A percentile compares a stretch with the other conserved stretches of the same genome.
These are phyloP conservation scores for Cunninghamia lanceolata DNA, from an alignment of 75 land plant genomes.

Conservation along the genomic window DNA sequence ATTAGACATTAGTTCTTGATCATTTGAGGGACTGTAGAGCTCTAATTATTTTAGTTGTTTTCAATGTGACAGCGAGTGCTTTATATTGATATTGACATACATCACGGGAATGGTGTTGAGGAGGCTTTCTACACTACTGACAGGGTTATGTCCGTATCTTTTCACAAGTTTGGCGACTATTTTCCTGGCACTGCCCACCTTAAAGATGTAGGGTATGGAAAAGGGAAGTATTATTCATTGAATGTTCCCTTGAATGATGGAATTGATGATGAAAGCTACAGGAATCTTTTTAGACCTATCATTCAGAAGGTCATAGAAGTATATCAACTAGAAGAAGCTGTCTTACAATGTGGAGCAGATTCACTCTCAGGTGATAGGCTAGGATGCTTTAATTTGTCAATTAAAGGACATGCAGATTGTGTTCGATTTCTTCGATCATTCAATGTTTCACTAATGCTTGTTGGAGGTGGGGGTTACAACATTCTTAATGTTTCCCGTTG, in stretches of 20 bases:
- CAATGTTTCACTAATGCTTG: constrained; percentile 64
- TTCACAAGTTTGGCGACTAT: constrained; percentile 60
- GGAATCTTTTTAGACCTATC: constrained; percentile 39
- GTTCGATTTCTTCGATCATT: constrained; percentile 52
- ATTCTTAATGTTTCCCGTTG: constrained; percentile 74
- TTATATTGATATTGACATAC: constrained; percentile 63
- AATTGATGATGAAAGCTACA: constrained; percentile 58
- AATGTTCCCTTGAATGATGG: constrained; percentile 65
- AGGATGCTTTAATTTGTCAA: constrained; percentile 65
- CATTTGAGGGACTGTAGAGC: neutral
- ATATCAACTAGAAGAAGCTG: constrained; percentile 56
- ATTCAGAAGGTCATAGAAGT: constrained; percentile 55
- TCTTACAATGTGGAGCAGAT: constrained; percentile 69
- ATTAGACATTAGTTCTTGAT: neutral
- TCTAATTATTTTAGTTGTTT: neutral
- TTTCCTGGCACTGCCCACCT: constrained; percentile 60
- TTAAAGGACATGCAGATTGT: constrained; percentile 63
- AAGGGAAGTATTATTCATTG: constrained; percentile 51
- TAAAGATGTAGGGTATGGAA: constrained; percentile 37
- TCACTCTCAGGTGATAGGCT: constrained; percentile 57
- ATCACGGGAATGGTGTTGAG: constrained; percentile 74
- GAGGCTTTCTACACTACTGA: constrained; percentile 69
- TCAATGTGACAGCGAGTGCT: constrained; percentile 41
- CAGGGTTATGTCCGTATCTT: constrained; percentile 60
- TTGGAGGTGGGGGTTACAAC: constrained; percentile 78